These are phyloP conservation scores for Vanrija sp. DNA, from an alignment of 1,284 basidiomycete species.

Conservation along the genomic window DNA sequence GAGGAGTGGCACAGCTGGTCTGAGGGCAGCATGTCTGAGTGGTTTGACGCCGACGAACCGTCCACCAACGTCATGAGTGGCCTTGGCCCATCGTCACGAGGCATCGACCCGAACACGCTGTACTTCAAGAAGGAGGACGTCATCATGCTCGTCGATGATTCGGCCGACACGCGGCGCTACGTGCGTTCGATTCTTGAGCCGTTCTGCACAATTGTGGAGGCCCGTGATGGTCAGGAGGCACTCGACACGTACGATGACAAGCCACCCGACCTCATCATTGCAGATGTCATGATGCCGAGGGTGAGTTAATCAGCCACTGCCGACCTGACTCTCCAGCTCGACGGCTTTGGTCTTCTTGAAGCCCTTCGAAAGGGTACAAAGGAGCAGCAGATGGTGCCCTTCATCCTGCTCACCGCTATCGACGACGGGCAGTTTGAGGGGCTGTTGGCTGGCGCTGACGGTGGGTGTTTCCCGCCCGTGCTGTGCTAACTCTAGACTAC, in stretches of 20 bases:
- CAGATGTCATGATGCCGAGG: constrained; percentile 51
- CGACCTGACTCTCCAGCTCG: constrained; percentile 19
- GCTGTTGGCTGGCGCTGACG: constrained; percentile 28
- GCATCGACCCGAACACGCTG: constrained; percentile 38
- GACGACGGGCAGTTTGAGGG: constrained; percentile 41
- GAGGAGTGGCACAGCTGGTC: constrained; percentile 12
- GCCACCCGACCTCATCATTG: constrained; percentile 42
- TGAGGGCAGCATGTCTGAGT: constrained; percentile 17
- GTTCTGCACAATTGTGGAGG: constrained; percentile 49
- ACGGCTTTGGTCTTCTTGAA: constrained; percentile 34
- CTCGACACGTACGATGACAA: constrained; percentile 33
- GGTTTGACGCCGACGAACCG: not conserved
- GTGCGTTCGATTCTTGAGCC: constrained; percentile 42
- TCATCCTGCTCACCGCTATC: constrained; percentile 41
- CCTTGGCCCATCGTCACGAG: constrained; percentile 1
- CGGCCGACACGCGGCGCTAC: constrained; percentile 37
- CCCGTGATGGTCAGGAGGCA: constrained; percentile 47
- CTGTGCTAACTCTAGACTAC: constrained; percentile 24
- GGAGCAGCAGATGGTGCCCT: constrained; percentile 25
- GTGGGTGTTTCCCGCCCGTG: constrained; percentile 30
- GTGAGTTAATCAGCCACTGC: constrained; percentile 13
- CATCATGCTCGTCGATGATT: constrained; percentile 43
- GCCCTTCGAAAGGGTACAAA: constrained; percentile 20
- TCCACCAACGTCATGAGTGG: too few species aligned
- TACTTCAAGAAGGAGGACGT: constrained; percentile 44